Percentiles rank a stretch among this genome's conserved stretches.
phyloP scores from a whole-genome alignment of 1,284 basidiomycete species.

The Abortiporus biennis region DNA sequence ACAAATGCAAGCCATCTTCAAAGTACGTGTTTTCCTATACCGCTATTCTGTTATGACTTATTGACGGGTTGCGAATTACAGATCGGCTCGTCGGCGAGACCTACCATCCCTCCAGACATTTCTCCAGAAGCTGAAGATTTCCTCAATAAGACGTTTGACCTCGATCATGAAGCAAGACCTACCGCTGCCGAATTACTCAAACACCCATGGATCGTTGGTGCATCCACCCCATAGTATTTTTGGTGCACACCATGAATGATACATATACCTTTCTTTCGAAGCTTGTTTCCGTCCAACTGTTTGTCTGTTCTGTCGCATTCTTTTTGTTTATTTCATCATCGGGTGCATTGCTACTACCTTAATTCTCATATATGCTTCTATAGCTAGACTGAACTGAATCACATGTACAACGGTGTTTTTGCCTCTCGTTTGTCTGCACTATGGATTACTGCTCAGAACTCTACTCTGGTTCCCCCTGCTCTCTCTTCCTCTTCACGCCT shows the following conservation, averaged over 20 bases:
- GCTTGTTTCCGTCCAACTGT: background rate
- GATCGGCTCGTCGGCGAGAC: slow-evolving; percentile 86
- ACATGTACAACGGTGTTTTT: slow-evolving; percentile 15
- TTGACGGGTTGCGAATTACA: slow-evolving; percentile 25
- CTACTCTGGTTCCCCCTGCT: slow-evolving; percentile 23
- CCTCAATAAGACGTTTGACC: slow-evolving; percentile 78
- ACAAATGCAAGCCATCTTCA: slow-evolving; percentile 99
- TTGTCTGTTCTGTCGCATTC: slow-evolving; percentile 4
- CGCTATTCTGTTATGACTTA: background rate
- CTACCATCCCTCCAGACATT: slow-evolving; percentile 84
- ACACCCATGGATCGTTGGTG: slow-evolving; percentile 62
- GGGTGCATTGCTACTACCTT: slow-evolving; percentile 17
- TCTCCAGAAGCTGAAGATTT: slow-evolving; percentile 82
- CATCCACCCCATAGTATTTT: slow-evolving; percentile 14
- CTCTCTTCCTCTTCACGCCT: slow-evolving; percentile 41
- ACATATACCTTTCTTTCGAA: slow-evolving; percentile 1
- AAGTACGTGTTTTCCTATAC: slow-evolving; percentile 39
- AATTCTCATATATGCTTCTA: slow-evolving; percentile 9
- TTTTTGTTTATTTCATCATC: slow-evolving; percentile 6
- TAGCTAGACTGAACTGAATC: background rate
- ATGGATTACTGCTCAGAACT: slow-evolving; percentile 5
- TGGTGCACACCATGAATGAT: slow-evolving; percentile 4
- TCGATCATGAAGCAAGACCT: slow-evolving; percentile 80
- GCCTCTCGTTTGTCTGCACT: slow-evolving; percentile 1
- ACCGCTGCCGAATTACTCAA: slow-evolving; percentile 71